Evolutionary conservation across 2,329 filamentous ascomycete species (phyloP).

Genomic region (Hortaea werneckii): DNA sequence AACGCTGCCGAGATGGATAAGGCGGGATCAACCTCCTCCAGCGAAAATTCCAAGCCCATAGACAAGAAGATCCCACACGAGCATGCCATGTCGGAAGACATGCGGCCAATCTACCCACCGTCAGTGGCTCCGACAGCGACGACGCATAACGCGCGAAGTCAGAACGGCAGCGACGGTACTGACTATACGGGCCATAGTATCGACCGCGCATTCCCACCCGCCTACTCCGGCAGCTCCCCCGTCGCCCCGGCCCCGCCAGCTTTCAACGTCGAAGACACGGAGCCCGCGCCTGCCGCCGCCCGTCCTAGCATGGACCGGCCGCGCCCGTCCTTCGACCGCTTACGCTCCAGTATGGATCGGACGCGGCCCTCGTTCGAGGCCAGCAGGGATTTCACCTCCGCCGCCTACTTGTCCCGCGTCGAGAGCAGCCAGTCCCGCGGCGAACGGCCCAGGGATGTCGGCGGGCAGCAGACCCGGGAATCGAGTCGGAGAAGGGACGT

Average conservation of each 20-base stretch:
- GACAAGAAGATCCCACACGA: slow-evolving; percentile 31
- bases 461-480: not conserved
- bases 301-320: slow-evolving; percentile 56
- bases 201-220: slow-evolving; percentile 30
- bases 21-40: slow-evolving; percentile 42
- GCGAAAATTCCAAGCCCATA: slow-evolving; percentile 39
- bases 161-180: slow-evolving; percentile 89
- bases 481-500: slow-evolving; percentile 7
- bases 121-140: slow-evolving; percentile 68
- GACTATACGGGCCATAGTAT: slow-evolving; percentile 58
- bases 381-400: slow-evolving; percentile 83
- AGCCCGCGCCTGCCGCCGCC: slow-evolving; percentile 9
- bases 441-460: not conserved
- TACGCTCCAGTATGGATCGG: slow-evolving; percentile 78
- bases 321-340: slow-evolving; percentile 77
- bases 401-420: slow-evolving; percentile 71
- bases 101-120: slow-evolving; percentile 85
- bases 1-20: slow-evolving; percentile 32
- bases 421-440: slow-evolving; percentile 40
- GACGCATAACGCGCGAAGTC: slow-evolving; percentile 71
- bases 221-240: slow-evolving; percentile 4
- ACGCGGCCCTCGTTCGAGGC: slow-evolving; percentile 75
- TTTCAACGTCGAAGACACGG: slow-evolving; percentile 13
- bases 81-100: slow-evolving; percentile 68
- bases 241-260: slow-evolving; percentile 12